Conservation (phyloP, 768 basidiomycete genomes). For the Hysterangium stoloniferum region DNA sequence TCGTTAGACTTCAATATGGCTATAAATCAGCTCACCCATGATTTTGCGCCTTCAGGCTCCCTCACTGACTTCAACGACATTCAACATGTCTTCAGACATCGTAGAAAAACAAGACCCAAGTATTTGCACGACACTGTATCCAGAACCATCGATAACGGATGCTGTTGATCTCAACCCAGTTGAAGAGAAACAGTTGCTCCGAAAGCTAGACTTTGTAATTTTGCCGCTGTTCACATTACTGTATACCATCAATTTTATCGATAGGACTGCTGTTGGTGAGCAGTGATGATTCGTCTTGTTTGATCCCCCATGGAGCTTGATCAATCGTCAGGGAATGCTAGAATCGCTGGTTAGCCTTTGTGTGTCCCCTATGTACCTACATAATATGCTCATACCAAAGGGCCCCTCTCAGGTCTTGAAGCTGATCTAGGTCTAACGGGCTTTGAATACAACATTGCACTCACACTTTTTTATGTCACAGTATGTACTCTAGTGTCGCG, state of each 20-base stretch:
- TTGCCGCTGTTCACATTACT: conserved; percentile 34
- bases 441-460: conserved; percentile 33
- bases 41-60: too few species aligned
- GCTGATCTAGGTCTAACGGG: conserved; percentile 35
- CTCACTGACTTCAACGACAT: too few species aligned
- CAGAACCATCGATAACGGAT: too few species aligned
- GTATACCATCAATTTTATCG: conserved; percentile 33
- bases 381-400: neutral
- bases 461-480: conserved; percentile 35
- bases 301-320: neutral
- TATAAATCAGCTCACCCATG: too few species aligned
- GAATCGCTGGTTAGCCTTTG: conserved; percentile 23
- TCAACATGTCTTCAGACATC: too few species aligned
- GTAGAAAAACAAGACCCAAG: too few species aligned
- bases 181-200: neutral
- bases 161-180: neutral
- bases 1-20: too few species aligned
- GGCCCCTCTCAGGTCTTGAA: conserved; percentile 27
- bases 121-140: too few species aligned
- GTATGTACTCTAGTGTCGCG: too few species aligned
- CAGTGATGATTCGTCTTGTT: neutral
- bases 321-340: conserved; percentile 22
- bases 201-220: conserved; percentile 15
- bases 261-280: conserved; percentile 15
- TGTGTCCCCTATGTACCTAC: neutral